Evolutionary conservation across 352 stramenopile species (phyloP).

Genomic region (Globisporangium paddicum): DNA sequence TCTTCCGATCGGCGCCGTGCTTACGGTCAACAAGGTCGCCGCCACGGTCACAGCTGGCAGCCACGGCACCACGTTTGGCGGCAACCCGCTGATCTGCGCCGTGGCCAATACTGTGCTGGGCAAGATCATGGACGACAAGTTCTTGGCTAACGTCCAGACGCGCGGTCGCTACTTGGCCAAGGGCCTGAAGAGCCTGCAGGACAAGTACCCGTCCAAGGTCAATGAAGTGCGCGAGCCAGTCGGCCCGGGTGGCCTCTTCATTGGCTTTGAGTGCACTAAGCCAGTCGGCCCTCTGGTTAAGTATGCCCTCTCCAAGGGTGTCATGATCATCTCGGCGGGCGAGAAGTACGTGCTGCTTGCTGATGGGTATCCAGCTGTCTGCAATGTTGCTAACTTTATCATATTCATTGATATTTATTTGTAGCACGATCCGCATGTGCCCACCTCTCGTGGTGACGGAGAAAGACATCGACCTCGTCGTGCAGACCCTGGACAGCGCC

Average conservation of each 20-base stretch:
- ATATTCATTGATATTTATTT: constrained; percentile 5
- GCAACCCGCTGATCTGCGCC: constrained; percentile 94
- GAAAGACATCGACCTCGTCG: constrained; percentile 70
- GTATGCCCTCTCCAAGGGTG: constrained; percentile 65
- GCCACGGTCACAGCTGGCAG: constrained; percentile 89
- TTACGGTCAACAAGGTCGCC: constrained; percentile 89
- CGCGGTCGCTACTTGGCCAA: constrained; percentile 53
- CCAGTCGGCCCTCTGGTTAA: constrained; percentile 57
- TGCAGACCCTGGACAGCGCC: constrained; percentile 64
- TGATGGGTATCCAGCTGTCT: too few species aligned
- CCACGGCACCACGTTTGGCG: constrained; percentile 96
- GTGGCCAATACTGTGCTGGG: constrained; percentile 83
- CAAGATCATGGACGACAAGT: constrained; percentile 65
- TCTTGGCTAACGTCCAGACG: constrained; percentile 72
- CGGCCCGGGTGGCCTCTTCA: constrained; percentile 70
- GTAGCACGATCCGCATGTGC: constrained; percentile 73
- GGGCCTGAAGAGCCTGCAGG: constrained; percentile 52
- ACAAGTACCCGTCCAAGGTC: constrained; percentile 72
- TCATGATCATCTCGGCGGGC: constrained; percentile 80
- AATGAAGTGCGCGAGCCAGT: constrained; percentile 60
- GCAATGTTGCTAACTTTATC: neutral
- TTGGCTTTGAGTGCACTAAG: constrained; percentile 71
- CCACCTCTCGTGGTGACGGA: constrained; percentile 78
- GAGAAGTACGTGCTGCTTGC: constrained; percentile 62
- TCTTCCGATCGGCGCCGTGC: constrained; percentile 95